Conservation (phyloP, 2,329 filamentous ascomycete genomes). For the Aspergillus pseudoglaucus region DNA sequence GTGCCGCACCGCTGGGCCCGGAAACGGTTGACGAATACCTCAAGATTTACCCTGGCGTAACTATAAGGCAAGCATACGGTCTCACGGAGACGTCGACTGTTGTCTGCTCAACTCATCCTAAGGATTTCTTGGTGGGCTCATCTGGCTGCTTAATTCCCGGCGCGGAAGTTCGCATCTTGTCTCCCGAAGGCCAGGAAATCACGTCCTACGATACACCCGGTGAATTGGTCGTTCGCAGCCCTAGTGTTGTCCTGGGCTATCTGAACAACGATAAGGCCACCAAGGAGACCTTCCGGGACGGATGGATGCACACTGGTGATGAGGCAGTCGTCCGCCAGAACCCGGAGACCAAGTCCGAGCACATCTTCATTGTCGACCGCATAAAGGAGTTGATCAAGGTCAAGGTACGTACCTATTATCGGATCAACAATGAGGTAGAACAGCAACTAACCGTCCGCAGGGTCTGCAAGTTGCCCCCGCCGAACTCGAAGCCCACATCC, state of each 20-base stretch:
- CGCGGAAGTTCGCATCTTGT: slow-evolving; percentile 59
- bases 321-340: slow-evolving; percentile 65
- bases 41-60: slow-evolving; percentile 57
- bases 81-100: slow-evolving; percentile 73
- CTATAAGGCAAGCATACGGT: slow-evolving; percentile 66
- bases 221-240: slow-evolving; percentile 72
- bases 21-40: slow-evolving; percentile 63
- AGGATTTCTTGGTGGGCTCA: slow-evolving; percentile 65
- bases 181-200: slow-evolving; percentile 63
- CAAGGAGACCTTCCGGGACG: slow-evolving; percentile 69
- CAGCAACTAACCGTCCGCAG: slow-evolving; percentile 33
- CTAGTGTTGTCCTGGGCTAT: slow-evolving; percentile 74
- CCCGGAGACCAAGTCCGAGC: slow-evolving; percentile 60
- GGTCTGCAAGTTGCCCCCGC: slow-evolving; percentile 78
- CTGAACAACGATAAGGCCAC: slow-evolving; percentile 80
- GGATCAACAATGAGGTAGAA: background rate
- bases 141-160: slow-evolving; percentile 65
- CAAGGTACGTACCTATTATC: slow-evolving; percentile 52
- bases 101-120: slow-evolving; percentile 49
- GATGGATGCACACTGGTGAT: slow-evolving; percentile 82
- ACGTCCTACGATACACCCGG: slow-evolving; percentile 66
- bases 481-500: slow-evolving; percentile 72
- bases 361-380: slow-evolving; percentile 78
- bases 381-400: slow-evolving; percentile 75
- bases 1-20: slow-evolving; percentile 69